Percentiles rank a stretch among this genome's conserved stretches.
These are phyloP conservation scores for Phytophthora colocasiae DNA, from an alignment of 352 stramenopile species.

Conservation along the genomic window DNA sequence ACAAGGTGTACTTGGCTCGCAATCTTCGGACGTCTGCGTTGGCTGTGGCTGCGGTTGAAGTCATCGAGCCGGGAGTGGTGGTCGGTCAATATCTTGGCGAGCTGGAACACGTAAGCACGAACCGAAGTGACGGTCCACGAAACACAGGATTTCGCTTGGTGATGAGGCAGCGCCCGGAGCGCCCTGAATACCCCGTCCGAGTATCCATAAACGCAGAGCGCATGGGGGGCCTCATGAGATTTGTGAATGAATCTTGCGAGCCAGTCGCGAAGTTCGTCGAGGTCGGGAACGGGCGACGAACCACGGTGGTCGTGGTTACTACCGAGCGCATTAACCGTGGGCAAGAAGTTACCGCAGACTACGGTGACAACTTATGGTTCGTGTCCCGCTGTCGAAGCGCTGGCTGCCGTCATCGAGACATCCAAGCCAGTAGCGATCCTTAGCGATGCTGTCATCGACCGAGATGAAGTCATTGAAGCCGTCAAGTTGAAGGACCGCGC, in stretches of 20 bases:
- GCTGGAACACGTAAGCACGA: neutral
- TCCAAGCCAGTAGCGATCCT: too few relatives aligned
- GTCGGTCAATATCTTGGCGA: constrained; percentile 4
- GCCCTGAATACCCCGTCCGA: neutral
- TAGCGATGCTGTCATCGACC: too few relatives aligned
- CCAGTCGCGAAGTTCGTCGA: constrained; percentile 3
- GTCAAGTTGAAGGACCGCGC: too few relatives aligned
- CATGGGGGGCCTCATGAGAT: constrained; percentile 1
- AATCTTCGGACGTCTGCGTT: neutral
- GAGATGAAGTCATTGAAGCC: too few relatives aligned
- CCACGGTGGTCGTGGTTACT: neutral
- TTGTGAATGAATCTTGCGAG: constrained; percentile 4
- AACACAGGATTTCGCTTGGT: constrained; percentile 1
- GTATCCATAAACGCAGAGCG: constrained; percentile 2
- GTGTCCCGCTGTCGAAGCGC: neutral
- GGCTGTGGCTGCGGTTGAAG: neutral
- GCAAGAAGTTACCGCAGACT: constrained; percentile 1
- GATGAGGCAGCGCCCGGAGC: neutral
- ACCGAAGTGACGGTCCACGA: neutral
- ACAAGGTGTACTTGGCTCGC: neutral
- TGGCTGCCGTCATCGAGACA: neutral
- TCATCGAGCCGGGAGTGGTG: neutral
- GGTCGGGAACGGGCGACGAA: neutral
- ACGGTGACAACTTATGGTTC: constrained; percentile 5
- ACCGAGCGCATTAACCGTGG: neutral